Percentiles rank a stretch among this genome's conserved stretches.
Conservation (phyloP, 2,329 filamentous ascomycete genomes). For the Paecilomyces sp. region DNA sequence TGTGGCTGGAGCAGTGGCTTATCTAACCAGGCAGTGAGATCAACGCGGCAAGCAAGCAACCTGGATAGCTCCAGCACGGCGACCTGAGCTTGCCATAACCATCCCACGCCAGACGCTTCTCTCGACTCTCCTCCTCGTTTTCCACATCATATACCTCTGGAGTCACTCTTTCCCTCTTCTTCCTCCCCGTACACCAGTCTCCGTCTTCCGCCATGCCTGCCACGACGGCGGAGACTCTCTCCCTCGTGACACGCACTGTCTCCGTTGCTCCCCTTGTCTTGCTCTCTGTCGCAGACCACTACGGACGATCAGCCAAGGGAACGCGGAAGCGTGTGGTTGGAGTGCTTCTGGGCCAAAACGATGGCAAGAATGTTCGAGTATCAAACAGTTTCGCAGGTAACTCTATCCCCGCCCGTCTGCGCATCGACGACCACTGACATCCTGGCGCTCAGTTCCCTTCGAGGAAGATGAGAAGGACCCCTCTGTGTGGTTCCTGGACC, state of each 20-base stretch:
- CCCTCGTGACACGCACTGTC: slow-evolving; percentile 88
- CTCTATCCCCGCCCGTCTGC: slow-evolving; percentile 20
- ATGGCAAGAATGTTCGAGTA: slow-evolving; percentile 90
- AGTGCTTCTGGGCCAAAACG: slow-evolving; percentile 89
- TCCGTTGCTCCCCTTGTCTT: slow-evolving; percentile 96
- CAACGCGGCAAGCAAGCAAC: not conserved
- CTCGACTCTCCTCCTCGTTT: not conserved
- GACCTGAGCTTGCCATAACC: not conserved
- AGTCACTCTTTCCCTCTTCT: not conserved
- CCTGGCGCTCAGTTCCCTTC: slow-evolving; percentile 66
- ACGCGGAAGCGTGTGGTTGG: slow-evolving; percentile 86
- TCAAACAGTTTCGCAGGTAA: slow-evolving; percentile 98
- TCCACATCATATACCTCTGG: not conserved
- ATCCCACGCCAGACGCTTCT: not conserved
- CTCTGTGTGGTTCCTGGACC: slow-evolving; percentile 97
- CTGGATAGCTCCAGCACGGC: not conserved
- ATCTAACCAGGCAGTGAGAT: not conserved
- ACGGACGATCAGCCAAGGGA: slow-evolving; percentile 86
- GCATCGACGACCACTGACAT: slow-evolving; percentile 12
- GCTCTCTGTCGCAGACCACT: slow-evolving; percentile 96
- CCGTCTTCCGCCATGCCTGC: slow-evolving; percentile 66
- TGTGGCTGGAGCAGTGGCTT: not conserved
- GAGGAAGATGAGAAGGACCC: slow-evolving; percentile 99
- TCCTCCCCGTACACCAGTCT: not conserved
- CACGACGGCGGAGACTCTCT: slow-evolving; percentile 93